A percentile compares a stretch with the other conserved stretches of the same genome.
These are phyloP conservation scores for Cyclotella cryptica DNA, from an alignment of 108 stramenopile genomes.

Conservation along the genomic window DNA sequence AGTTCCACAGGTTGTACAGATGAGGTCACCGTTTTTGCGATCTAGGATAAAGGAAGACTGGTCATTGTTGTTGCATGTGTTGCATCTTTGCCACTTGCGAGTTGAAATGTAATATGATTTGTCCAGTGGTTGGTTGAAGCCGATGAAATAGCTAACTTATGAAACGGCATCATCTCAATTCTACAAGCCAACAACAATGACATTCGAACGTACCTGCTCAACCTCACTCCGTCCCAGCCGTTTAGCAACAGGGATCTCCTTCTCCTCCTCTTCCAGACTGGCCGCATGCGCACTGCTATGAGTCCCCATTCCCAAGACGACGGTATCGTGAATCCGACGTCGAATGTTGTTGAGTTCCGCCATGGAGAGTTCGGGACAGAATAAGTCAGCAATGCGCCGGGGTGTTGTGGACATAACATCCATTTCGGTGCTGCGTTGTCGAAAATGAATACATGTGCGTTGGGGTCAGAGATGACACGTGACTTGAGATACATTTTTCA, in stretches of 20 bases:
- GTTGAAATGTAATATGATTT: neutral
- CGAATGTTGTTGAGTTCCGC: constrained; percentile 72
- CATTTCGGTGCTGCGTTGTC: constrained; percentile 58
- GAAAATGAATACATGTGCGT: neutral
- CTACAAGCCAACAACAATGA: too few relatives aligned
- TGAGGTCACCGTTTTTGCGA: constrained; percentile 87
- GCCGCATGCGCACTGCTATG: constrained; percentile 40
- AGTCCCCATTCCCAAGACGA: constrained; percentile 78
- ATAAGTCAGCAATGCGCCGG: constrained; percentile 74
- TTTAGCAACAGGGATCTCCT: constrained; percentile 52
- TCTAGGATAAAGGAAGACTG: constrained; percentile 83
- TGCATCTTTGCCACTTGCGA: constrained; percentile 76
- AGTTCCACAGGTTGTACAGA: constrained; percentile 84
- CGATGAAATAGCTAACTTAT: neutral
- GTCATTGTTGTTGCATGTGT: constrained; percentile 85
- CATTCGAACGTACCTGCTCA: constrained; percentile 50
- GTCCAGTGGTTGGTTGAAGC: constrained; percentile 6
- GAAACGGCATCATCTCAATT: neutral
- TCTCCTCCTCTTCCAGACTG: constrained; percentile 55
- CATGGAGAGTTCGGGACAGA: constrained; percentile 71
- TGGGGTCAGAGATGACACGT: neutral
- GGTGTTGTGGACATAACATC: constrained; percentile 88
- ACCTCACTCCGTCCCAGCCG: constrained; percentile 45
- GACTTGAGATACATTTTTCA: too few relatives aligned
- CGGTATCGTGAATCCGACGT: constrained; percentile 85